Percentiles rank a stretch among this genome's conserved stretches.
phyloP scores from a whole-genome alignment of 1,139 yeast species.

The Debaryomyces sp. region DNA sequence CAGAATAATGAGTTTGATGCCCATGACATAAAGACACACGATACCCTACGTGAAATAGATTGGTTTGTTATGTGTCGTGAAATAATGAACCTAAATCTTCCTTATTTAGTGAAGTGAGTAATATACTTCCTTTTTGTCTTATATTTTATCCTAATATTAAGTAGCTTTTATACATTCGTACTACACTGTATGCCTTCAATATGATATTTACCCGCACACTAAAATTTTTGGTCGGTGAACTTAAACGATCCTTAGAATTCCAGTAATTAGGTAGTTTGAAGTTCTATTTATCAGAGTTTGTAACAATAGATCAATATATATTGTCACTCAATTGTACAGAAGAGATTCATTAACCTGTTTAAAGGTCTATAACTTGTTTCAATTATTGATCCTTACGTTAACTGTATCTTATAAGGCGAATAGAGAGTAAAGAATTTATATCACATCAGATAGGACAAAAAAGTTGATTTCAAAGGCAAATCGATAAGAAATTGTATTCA shows the following conservation, averaged over 20 bases:
- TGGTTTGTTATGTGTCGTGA: constrained; percentile 93
- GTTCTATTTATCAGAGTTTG: neutral
- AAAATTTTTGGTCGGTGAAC: constrained; percentile 3
- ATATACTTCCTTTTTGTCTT: neutral
- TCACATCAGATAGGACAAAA: neutral
- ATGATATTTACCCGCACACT: constrained; percentile 7
- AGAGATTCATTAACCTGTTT: neutral
- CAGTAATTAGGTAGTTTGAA: constrained; percentile 1
- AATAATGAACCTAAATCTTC: constrained; percentile 72
- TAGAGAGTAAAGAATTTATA: neutral
- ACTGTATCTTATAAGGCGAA: neutral
- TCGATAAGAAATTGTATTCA: neutral
- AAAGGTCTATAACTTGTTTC: neutral
- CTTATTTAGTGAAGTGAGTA: constrained; percentile 35
- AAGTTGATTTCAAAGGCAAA: neutral
- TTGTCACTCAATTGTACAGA: neutral
- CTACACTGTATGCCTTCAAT: neutral
- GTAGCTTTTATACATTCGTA: neutral
- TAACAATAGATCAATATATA: neutral
- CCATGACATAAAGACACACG: constrained; percentile 11
- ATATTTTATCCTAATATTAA: neutral
- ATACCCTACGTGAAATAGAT: constrained; percentile 65
- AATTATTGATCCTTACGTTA: neutral
- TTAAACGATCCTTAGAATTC: constrained; percentile 2
- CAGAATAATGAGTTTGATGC: constrained; percentile 7